phyloP scores from a whole-genome alignment of 129 eudicot genomes.

The Scalesia atractyloides region DNA sequence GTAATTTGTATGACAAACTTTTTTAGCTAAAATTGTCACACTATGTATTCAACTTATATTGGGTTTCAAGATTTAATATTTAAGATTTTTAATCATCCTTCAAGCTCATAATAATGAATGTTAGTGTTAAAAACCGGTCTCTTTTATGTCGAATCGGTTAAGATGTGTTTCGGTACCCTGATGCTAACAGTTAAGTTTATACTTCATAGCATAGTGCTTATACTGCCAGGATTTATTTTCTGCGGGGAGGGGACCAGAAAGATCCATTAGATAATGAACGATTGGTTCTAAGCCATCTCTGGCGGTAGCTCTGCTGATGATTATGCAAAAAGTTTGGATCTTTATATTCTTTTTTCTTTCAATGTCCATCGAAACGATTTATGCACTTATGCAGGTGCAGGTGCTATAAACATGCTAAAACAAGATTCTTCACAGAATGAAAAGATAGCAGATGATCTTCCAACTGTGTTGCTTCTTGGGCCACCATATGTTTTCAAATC shows the following conservation, averaged over 20 bases:
- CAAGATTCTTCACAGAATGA: slow-evolving; percentile 11
- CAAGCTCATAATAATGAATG: too few relatives aligned
- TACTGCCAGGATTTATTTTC: too few relatives aligned
- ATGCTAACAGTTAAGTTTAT: not conserved
- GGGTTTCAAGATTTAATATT: too few relatives aligned
- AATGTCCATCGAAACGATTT: not conserved
- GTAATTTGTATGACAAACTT: not conserved
- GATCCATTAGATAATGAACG: too few relatives aligned
- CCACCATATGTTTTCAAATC: slow-evolving; percentile 27
- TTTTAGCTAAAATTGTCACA: not conserved
- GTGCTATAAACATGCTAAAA: slow-evolving; percentile 15
- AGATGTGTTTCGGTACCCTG: not conserved
- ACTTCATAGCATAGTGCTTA: not conserved
- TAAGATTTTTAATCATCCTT: too few relatives aligned
- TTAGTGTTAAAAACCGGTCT: too few relatives aligned
- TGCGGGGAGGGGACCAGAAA: too few relatives aligned
- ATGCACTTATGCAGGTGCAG: slow-evolving; percentile 16
- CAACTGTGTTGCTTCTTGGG: slow-evolving; percentile 36
- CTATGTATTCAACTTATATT: too few relatives aligned
- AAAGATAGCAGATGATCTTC: slow-evolving; percentile 20
- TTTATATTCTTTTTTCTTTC: not conserved
- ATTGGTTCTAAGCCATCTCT: too few relatives aligned
- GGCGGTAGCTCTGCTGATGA: too few relatives aligned
- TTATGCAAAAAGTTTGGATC: not conserved
- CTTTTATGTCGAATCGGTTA: too few relatives aligned